phyloP scores from a whole-genome alignment of 345 rosid species.

The Psidium guajava region DNA sequence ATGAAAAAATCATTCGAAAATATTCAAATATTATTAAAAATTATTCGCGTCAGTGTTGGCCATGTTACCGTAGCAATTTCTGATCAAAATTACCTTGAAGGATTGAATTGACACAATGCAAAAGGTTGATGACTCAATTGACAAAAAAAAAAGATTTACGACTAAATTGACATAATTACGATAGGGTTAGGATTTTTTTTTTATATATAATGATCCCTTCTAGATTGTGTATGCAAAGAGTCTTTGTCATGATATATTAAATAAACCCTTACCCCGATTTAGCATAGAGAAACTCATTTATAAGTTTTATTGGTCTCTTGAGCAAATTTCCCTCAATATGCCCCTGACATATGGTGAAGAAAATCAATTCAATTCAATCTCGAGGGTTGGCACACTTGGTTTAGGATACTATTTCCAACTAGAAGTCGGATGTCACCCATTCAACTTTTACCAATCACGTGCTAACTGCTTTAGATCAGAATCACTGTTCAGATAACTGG shows the following conservation, averaged over 20 bases:
- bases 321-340: neutral
- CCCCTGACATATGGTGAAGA: neutral
- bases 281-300: neutral
- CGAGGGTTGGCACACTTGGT: neutral
- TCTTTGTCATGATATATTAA: neutral
- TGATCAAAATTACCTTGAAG: no score
- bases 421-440: neutral
- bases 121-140: no score
- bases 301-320: neutral
- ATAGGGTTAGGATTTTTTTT: no score
- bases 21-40: no score
- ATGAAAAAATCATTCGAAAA: no score
- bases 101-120: no score
- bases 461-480: neutral
- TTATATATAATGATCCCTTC: neutral
- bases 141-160: no score
- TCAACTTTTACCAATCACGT: neutral
- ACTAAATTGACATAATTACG: no score
- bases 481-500: neutral
- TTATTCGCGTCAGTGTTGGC: no score
- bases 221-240: neutral
- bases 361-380: neutral
- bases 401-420: neutral
- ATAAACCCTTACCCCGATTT: neutral
- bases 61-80: no score